phyloP scores from a whole-genome alignment of 2,329 filamentous ascomycete genomes.

The Knufia fluminis region DNA sequence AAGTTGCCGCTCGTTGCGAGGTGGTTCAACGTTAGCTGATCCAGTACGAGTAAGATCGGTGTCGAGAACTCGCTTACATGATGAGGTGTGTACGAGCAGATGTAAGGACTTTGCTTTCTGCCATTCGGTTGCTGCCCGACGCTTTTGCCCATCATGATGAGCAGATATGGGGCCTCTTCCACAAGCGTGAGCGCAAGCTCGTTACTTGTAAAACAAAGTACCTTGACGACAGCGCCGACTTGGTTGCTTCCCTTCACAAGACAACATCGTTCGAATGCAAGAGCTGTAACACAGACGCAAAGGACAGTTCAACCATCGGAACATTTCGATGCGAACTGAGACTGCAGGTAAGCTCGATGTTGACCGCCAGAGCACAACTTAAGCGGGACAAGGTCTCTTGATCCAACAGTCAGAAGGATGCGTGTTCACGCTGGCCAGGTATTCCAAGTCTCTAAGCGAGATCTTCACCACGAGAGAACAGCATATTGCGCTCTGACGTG shows the following conservation, averaged over 20 bases:
- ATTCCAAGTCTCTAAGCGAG: not conserved
- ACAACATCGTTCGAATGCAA: not conserved
- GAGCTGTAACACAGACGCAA: not conserved
- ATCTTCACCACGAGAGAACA: not conserved
- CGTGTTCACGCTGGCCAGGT: not conserved
- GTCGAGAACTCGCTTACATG: too few species aligned
- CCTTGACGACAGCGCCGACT: not conserved
- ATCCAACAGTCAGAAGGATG: not conserved
- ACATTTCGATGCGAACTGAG: not conserved
- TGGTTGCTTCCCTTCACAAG: not conserved
- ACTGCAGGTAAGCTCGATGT: not conserved
- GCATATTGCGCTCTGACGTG: not conserved
- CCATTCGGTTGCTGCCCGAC: too few species aligned
- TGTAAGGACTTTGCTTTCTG: too few species aligned
- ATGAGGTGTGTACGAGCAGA: too few species aligned
- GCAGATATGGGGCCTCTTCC: too few species aligned
- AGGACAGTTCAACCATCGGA: not conserved
- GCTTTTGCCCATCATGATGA: too few species aligned
- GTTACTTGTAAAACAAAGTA: not conserved
- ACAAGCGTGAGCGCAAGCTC: not conserved
- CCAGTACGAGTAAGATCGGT: too few species aligned
- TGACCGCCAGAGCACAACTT: not conserved
- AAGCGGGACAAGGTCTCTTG: not conserved
- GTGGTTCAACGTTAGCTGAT: too few species aligned
- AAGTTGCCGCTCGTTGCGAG: too few species aligned